Conservation (phyloP, 2,329 filamentous ascomycete genomes). For the Epichloe typhina region DNA sequence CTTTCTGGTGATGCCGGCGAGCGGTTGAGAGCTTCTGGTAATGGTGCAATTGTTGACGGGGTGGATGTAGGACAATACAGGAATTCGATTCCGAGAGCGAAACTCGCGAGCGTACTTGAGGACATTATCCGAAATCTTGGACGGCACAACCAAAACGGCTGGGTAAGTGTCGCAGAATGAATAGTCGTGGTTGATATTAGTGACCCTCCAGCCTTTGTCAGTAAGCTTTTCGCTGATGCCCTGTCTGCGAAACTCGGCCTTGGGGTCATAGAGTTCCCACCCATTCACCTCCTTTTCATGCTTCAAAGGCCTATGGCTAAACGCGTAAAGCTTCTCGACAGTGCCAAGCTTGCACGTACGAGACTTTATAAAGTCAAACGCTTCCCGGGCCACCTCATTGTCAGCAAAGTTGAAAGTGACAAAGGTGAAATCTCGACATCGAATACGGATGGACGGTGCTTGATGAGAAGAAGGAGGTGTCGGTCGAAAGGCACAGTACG, state of each 20-base stretch:
- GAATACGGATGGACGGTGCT: slow-evolving; percentile 70
- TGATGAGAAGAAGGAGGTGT: slow-evolving; percentile 56
- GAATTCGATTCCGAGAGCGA: slow-evolving; percentile 78
- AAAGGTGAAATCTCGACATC: slow-evolving; percentile 88
- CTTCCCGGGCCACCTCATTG: slow-evolving; percentile 63
- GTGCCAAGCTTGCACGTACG: slow-evolving; percentile 71
- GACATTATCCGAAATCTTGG: slow-evolving; percentile 88
- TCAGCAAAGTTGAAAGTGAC: slow-evolving; percentile 78
- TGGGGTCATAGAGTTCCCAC: slow-evolving; percentile 76
- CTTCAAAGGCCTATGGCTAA: slow-evolving; percentile 64
- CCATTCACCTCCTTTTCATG: slow-evolving; percentile 64
- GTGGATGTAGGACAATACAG: slow-evolving; percentile 86
- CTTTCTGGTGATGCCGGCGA: slow-evolving; percentile 74
- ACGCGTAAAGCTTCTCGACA: slow-evolving; percentile 85
- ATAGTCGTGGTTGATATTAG: slow-evolving; percentile 81
- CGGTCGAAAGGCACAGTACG: slow-evolving; percentile 64
- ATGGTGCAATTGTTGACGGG: slow-evolving; percentile 95
- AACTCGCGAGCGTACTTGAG: slow-evolving; percentile 87
- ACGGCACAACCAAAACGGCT: slow-evolving; percentile 68
- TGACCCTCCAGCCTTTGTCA: slow-evolving; percentile 77
- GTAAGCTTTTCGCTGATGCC: slow-evolving; percentile 72
- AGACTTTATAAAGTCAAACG: slow-evolving; percentile 72
- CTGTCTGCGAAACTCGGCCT: slow-evolving; percentile 73
- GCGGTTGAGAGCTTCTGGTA: slow-evolving; percentile 83
- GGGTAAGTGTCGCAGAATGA: slow-evolving; percentile 89